These are phyloP conservation scores for Glycine latifolia DNA, from an alignment of 306 rosid species.

Conservation along the genomic window DNA sequence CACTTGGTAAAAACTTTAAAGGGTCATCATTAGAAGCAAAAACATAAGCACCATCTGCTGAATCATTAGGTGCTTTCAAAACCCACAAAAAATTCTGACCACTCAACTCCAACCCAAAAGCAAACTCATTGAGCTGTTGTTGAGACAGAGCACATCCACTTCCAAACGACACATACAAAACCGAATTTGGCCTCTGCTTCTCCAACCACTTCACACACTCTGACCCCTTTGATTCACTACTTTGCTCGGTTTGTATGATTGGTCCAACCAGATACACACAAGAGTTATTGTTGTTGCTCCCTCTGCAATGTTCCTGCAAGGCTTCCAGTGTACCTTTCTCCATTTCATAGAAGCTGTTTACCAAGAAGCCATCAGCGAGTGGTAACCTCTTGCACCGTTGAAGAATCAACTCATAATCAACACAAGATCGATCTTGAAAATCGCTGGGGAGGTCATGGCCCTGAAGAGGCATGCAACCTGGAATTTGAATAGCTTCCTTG, in stretches of 20 bases:
- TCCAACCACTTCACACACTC: slow-evolving; percentile 40
- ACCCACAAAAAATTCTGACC: slow-evolving; percentile 46
- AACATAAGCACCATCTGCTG: slow-evolving; percentile 31
- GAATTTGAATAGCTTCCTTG: too few relatives aligned
- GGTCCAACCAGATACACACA: slow-evolving; percentile 24
- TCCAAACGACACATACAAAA: slow-evolving; percentile 46
- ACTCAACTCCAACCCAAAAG: slow-evolving; percentile 43
- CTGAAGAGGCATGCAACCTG: too few relatives aligned
- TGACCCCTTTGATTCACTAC: neutral
- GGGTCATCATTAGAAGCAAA: neutral
- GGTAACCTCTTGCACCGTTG: too few relatives aligned
- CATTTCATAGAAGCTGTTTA: too few relatives aligned
- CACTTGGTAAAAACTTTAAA: slow-evolving; percentile 24
- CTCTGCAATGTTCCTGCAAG: too few relatives aligned
- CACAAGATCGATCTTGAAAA: too few relatives aligned
- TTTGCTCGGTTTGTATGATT: neutral
- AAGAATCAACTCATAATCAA: too few relatives aligned
- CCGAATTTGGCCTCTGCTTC: slow-evolving; percentile 30
- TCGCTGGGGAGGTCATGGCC: too few relatives aligned
- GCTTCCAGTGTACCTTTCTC: too few relatives aligned
- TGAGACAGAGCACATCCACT: slow-evolving; percentile 17
- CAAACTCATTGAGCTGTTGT: slow-evolving; percentile 40
- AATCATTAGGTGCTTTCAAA: slow-evolving; percentile 30
- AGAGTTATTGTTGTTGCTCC: neutral
- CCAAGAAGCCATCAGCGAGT: too few relatives aligned